Evolutionary conservation across 2,329 filamentous ascomycete species (phyloP), one percentile per base, ranked within the genome.

Genomic region (Botrytis pseudocinerea): DNA sequence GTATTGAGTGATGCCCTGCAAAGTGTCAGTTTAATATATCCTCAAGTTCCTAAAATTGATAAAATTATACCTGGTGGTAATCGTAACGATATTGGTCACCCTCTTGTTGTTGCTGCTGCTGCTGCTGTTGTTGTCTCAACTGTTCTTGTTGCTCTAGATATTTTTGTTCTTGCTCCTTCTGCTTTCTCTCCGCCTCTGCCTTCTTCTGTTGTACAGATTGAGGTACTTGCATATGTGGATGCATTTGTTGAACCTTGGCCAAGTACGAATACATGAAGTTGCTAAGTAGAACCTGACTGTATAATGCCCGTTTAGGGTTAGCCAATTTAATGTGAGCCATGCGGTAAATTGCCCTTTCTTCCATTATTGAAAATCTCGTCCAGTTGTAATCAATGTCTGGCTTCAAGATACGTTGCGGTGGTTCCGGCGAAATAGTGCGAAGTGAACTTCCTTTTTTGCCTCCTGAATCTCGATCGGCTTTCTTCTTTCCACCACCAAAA

Each of bases 181-280:
- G 85, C 79, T 82, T 82, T 77, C 80, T 84, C 76, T 88, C 87
- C 71, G 89, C 87, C 74, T 90, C 87, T 79, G 88, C 85, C 79
- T 89, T 89, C 80, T 92, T 91, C 78, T 94, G 94, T 51, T 92
- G 90, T 25, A 87, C 85, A 69, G 92, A 95, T 51, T 92, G 89
- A n/a, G 93, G 93, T 61, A 97, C 91, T 79, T 97, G 93, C 83
- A 98, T 93, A 80, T 97, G 93, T 61, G 96, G 96, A 82, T 99
- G 96, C 93, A 98, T 98, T 79, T 97, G 94, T 83, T 99, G 96
- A 63, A 99, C 96, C 82, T 98, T 99, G 75, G 96, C 96, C 76
- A 99, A 88, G 82, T 99, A 99, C 73, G 94, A 96, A 84, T 99
- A 99, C 96, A 99, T 99, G 83, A 99, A 99, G 82, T 99, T 99